These are phyloP conservation scores for Quercus tomentella DNA, from an alignment of 331 rosid species.

Conservation along the genomic window DNA sequence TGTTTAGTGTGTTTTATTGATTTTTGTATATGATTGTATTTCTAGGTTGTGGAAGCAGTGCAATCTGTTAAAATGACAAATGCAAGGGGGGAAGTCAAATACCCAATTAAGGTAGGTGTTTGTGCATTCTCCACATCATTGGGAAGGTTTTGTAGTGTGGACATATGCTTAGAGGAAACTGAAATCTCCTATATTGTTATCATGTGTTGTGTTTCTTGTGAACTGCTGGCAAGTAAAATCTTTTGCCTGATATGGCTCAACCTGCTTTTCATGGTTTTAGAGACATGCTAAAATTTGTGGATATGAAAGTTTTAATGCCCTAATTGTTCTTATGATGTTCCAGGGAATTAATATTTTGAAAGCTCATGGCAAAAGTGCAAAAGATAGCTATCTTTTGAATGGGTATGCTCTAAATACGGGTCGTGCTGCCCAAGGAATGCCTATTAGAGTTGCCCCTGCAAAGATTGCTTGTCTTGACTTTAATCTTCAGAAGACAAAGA, in stretches of 20 bases:
- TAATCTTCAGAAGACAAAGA: conserved; percentile 98
- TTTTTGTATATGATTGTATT: conserved; percentile 14
- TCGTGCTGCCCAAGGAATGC: conserved; percentile 99
- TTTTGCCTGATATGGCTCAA: not conserved
- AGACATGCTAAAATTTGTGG: not conserved
- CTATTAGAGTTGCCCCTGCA: conserved; percentile 87
- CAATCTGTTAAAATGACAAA: conserved; percentile 92
- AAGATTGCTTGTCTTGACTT: conserved; percentile 93
- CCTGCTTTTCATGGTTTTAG: not conserved
- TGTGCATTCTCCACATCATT: conserved; percentile 1
- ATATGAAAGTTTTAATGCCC: not conserved
- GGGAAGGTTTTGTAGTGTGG: conserved; percentile 1
- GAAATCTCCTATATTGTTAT: not conserved
- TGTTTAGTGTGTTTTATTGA: conserved; percentile 1
- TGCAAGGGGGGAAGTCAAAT: conserved; percentile 82
- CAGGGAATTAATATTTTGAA: conserved; percentile 93
- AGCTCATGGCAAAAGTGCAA: conserved; percentile 97
- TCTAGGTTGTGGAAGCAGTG: conserved; percentile 89
- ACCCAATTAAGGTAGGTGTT: conserved; percentile 85
- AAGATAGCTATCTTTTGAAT: conserved; percentile 87
- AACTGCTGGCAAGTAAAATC: not conserved
- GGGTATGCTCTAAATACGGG: conserved; percentile 94
- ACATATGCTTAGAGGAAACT: not conserved
- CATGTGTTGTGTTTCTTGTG: not conserved
- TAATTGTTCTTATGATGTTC: conserved; percentile 5